Base-by-base conservation (phyloP, 1,284 basidiomycete genomes). In the Ustilago crameri region DNA sequence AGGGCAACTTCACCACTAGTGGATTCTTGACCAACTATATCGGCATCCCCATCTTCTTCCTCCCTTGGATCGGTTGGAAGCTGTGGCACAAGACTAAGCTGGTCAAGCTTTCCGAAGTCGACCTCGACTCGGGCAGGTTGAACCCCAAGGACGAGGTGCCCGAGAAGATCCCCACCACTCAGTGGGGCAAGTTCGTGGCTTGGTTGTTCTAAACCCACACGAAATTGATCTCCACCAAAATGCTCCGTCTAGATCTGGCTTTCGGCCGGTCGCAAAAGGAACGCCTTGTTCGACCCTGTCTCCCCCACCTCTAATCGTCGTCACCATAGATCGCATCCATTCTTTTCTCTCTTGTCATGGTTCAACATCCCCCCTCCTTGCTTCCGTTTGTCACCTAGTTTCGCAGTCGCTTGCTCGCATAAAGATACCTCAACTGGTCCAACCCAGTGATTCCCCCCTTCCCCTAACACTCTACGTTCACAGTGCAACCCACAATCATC, bases 1-100 rank as follows among this genome's bases (percentile, higher is more conserved):
- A 72, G 1, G 78, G 75, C 26, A 69, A 79, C 55, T 80, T 74
- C 47, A 67, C 65, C 23, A 56, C 61, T 0, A 26, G 40, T 95
- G 85, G 96, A 91, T 5, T 95, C 32, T 84, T 93, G 38, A 91
- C 90, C 32, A 90, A 88, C 79, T 93, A 93, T 82, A 78, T 94
- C 26, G 91, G 92, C 27, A 84, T 93, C 40, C 84, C 84, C 17
- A 71, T 91, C 45, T 93, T 93, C 88, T 90, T 91, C 17, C 66
- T 93, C 50, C 83, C 93, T 43, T 95, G 91, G 83, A n/a, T 88
- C 44, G 87, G 84, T 3, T 87, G 88, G 54, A 88, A 87, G 73
- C 71, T 87, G 51, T 74, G 81, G 77, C 87, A 87, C 79, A 86
- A 85, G 74, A 83, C 85, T 17, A 85, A 87, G 12, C 80, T 79